A percentile compares a stretch with the other conserved stretches of the same genome.
phyloP scores from a whole-genome alignment of 371 early-diverging fungal species.

The Funneliformis caledonium region DNA sequence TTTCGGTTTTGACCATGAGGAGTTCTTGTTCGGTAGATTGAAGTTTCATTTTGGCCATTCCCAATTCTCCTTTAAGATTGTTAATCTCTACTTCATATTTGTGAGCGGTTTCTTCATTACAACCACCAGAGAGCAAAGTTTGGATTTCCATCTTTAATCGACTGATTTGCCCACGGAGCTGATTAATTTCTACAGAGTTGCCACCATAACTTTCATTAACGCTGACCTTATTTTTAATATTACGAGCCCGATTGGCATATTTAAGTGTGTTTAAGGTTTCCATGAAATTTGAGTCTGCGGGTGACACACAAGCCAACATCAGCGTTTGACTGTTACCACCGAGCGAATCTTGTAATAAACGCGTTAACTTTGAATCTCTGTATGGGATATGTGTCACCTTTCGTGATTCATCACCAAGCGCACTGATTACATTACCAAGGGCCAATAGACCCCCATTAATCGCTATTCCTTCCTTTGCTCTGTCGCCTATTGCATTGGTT shows the following conservation, averaged over 20 bases:
- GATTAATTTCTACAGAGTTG: slow-evolving; percentile 62
- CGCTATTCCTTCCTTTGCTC: slow-evolving; percentile 95
- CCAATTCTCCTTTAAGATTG: slow-evolving; percentile 53
- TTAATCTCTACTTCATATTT: slow-evolving; percentile 57
- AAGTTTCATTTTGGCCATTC: slow-evolving; percentile 60
- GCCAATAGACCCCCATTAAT: slow-evolving; percentile 98
- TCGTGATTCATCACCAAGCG: slow-evolving; percentile 87
- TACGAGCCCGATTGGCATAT: slow-evolving; percentile 89
- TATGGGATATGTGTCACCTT: slow-evolving; percentile 85
- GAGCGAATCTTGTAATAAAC: slow-evolving; percentile 95
- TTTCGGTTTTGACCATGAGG: slow-evolving; percentile 62
- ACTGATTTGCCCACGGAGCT: slow-evolving; percentile 73
- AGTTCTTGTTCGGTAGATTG: slow-evolving; percentile 56
- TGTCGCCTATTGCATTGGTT: slow-evolving; percentile 92
- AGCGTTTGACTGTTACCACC: slow-evolving; percentile 90
- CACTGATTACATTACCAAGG: slow-evolving; percentile 98
- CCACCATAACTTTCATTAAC: slow-evolving; percentile 67
- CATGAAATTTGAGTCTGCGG: slow-evolving; percentile 76
- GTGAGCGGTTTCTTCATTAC: slow-evolving; percentile 45
- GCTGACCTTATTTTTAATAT: slow-evolving; percentile 83
- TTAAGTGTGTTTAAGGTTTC: slow-evolving; percentile 93
- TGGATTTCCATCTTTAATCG: slow-evolving; percentile 71
- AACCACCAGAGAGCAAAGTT: slow-evolving; percentile 54
- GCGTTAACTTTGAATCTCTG: slow-evolving; percentile 98
- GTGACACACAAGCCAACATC: slow-evolving; percentile 93